Evolutionary conservation across 192 early-diverging fungal species (phyloP), one percentile per base, ranked within the genome.

Genomic region (Podila epicladia): DNA sequence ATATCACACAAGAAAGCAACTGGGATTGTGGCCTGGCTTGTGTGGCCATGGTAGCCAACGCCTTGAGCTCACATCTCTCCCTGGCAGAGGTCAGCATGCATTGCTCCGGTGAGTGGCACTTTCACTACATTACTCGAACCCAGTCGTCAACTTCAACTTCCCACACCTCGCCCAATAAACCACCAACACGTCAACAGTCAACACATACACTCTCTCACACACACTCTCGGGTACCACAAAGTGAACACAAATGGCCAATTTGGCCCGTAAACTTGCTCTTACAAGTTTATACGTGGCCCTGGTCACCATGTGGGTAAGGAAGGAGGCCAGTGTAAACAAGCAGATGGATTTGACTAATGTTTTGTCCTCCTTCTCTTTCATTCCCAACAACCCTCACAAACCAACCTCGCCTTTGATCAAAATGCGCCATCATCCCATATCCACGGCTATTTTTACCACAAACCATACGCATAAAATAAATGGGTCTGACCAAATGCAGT

Each of bases 11-110:
- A 74, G 72, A 78, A 28, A 74, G 59, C 62, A 73, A 75, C n/a
- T 97, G 95, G 94, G 96, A 97, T 83, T 96, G 96, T 73, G 95
- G 96, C 2, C 83, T 97, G 29, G 94, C 94, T 9, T 95, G 94
- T 72, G 87, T 95, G 9, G 89, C 89, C 50, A 96, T 95, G 94
- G 78, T 94, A 6, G 84, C 95, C 50, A 76, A 89, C 20, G 91
- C 89, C 24, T 84, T 92, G 49, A 87, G 91, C 9, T 74, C 87
- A 57, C 83, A 87, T 11, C 86, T 85, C 65, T 87, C 85, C 11
- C 78, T 92, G 29, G 68, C 85, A 17, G 87, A 91, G 60, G 83
- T 95, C 32, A 71, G 82, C 11, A 66, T 84, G 32, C 88, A 91
- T 51, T 89, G 86, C 32, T 72, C 85, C 37, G 75, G 75, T 77